These are phyloP conservation scores for Capsicum rhomboideum DNA, from an alignment of 257 asterid genomes.

Conservation along the genomic window DNA sequence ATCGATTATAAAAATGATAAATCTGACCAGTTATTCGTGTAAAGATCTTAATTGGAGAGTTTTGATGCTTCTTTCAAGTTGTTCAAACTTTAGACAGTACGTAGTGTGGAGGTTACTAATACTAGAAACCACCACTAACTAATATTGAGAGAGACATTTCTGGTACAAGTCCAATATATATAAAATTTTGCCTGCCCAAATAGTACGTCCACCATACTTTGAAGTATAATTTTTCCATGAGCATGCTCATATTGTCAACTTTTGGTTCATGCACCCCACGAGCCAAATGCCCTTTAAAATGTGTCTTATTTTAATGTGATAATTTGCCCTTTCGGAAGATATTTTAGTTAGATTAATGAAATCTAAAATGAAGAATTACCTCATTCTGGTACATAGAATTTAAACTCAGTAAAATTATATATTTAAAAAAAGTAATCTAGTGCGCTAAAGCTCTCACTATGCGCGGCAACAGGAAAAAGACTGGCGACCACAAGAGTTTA, in stretches of 20 bases:
- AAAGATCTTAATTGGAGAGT: not conserved
- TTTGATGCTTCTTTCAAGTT: not conserved
- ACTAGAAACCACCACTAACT: not conserved
- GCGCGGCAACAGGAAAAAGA: too few relatives aligned
- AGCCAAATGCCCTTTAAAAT: not conserved
- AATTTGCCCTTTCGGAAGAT: not conserved
- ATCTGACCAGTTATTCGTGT: not conserved
- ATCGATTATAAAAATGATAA: not conserved
- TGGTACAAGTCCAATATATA: conserved; percentile 9
- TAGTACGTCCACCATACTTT: not conserved
- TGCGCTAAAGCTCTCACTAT: too few relatives aligned
- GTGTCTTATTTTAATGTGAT: not conserved
- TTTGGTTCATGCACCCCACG: not conserved
- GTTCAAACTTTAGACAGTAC: not conserved
- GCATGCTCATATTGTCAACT: not conserved
- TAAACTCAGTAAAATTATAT: too few relatives aligned
- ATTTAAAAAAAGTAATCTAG: too few relatives aligned
- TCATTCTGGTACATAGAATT: too few relatives aligned
- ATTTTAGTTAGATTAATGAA: not conserved
- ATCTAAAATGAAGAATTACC: not conserved
- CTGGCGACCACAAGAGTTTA: too few relatives aligned
- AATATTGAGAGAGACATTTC: conserved; percentile 2
- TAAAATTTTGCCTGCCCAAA: not conserved
- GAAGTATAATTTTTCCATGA: not conserved
- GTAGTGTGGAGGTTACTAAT: not conserved